Evolutionary conservation across 1,139 yeast genomes (phyloP).

Genomic region (Saccharomyces hybrid): DNA sequence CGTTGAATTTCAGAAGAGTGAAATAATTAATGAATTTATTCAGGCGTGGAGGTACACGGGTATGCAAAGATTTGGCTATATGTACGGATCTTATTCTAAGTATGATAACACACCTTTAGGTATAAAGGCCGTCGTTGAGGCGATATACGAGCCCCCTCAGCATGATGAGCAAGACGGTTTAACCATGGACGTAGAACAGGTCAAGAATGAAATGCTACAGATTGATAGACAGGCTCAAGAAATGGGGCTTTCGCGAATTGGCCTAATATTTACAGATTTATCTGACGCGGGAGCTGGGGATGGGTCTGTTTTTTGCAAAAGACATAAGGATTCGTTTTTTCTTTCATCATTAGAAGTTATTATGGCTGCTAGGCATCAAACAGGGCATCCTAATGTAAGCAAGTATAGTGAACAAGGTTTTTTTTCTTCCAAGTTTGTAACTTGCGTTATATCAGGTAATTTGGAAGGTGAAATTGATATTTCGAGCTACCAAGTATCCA

Average conservation of each 20-base stretch:
- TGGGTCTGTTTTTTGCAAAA: slow-evolving; percentile 84
- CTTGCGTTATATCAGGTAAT: slow-evolving; percentile 90
- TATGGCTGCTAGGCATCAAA: slow-evolving; percentile 80
- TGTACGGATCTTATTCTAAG: slow-evolving; percentile 73
- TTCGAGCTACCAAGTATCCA: slow-evolving; percentile 81
- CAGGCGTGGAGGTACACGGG: slow-evolving; percentile 91
- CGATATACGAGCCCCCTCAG: slow-evolving; percentile 91
- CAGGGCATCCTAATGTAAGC: slow-evolving; percentile 54
- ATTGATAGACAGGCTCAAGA: slow-evolving; percentile 50
- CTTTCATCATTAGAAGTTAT: slow-evolving; percentile 75
- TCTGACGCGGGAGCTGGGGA: slow-evolving; percentile 80
- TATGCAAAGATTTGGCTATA: slow-evolving; percentile 73
- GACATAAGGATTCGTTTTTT: slow-evolving; percentile 89
- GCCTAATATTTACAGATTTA: slow-evolving; percentile 83
- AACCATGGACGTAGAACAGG: slow-evolving; percentile 42
- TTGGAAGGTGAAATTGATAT: slow-evolving; percentile 82
- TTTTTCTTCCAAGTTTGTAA: slow-evolving; percentile 84
- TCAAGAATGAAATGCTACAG: slow-evolving; percentile 51
- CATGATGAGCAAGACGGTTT: slow-evolving; percentile 80
- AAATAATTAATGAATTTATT: slow-evolving; percentile 70
- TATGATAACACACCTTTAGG: slow-evolving; percentile 80
- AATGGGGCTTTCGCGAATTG: slow-evolving; percentile 68
- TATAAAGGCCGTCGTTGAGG: slow-evolving; percentile 87
- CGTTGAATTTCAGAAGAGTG: slow-evolving; percentile 76
- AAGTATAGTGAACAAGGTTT: slow-evolving; percentile 59